These are phyloP conservation scores for Obelidium mucronatum DNA, from an alignment of 192 early-diverging fungal species.

Conservation along the genomic window DNA sequence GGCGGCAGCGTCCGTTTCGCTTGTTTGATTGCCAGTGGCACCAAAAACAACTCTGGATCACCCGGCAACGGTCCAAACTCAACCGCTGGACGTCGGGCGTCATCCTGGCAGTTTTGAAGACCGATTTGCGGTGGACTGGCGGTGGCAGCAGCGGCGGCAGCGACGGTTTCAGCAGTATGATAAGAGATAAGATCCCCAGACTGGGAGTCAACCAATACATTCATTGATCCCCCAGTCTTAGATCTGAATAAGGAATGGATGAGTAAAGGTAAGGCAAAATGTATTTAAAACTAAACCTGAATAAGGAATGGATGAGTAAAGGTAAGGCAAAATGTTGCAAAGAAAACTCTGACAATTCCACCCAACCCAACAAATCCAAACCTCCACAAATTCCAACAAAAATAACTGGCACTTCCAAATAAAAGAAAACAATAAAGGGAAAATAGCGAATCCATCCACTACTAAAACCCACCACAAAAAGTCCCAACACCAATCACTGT, in stretches of 20 bases:
- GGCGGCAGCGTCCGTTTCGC: too few relatives aligned
- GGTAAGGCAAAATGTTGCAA: neutral
- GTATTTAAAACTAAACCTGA: neutral
- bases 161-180: neutral
- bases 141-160: too few relatives aligned
- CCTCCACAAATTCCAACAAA: neutral
- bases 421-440: too few relatives aligned
- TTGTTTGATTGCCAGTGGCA: too few relatives aligned
- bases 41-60: too few relatives aligned
- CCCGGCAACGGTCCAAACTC: too few relatives aligned
- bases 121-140: too few relatives aligned
- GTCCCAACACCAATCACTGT: neutral
- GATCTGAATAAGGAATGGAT: neutral
- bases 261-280: neutral
- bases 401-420: neutral
- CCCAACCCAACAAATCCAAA: neutral
- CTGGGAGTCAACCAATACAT: neutral
- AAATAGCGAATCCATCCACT: neutral
- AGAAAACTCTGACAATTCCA: too few relatives aligned
- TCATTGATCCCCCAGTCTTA: neutral
- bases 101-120: too few relatives aligned
- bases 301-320: neutral
- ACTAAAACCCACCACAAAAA: neutral
- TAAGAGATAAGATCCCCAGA: neutral
- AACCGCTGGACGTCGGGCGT: too few relatives aligned